Base-by-base conservation (phyloP, 371 early-diverging fungal genomes). In the Mucor piriformis region DNA sequence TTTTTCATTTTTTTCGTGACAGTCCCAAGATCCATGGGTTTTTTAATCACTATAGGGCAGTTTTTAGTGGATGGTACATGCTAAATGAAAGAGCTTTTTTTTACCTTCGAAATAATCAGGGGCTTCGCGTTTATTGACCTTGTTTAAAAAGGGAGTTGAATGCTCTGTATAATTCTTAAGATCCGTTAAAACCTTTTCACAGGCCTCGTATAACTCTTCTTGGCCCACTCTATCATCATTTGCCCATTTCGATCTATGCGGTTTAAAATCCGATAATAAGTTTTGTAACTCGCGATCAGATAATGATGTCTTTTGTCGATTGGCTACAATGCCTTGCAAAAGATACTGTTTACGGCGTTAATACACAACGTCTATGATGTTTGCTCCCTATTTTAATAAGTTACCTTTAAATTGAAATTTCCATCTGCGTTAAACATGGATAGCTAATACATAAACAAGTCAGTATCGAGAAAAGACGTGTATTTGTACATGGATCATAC, bases 1-100 rank as follows among this genome's bases (percentile, higher is more conserved):
- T 66, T 66, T 62, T 89, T 86, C 58, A 96, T 70, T 59, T 95
- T 95, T 68, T 89, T 89, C 25, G 89, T 80, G 57, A 96, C 91
- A 21, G 92, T 92, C n/a, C 89, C 88, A 7, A 96, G 71, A 79
- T 95, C 95, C 95, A 96, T 96, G 0, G 97, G 97, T n/a, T 87
- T 73, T 67, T 89, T 89, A 51, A 96, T 93, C 50, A 94, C 89
- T 88, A 52, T 13, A 15, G 4, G 23, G 32, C n/a, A 43, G 29
- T 29, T 29, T 29, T 29, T 29, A 29, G 29, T 29, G 8, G n/a
- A n/a, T n/a, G n/a, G n/a, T n/a, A n/a, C n/a, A n/a, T n/a, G n/a
- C n/a, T n/a, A 8, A 24, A 24, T 18, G 6, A 10, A 10, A 42
- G 6, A 13, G 24, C 10, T 44, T 29, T 35, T 21, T 50, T 24